These are phyloP conservation scores for Gonapodya sp. DNA, from an alignment of 192 early-diverging fungal genomes.

Conservation along the genomic window DNA sequence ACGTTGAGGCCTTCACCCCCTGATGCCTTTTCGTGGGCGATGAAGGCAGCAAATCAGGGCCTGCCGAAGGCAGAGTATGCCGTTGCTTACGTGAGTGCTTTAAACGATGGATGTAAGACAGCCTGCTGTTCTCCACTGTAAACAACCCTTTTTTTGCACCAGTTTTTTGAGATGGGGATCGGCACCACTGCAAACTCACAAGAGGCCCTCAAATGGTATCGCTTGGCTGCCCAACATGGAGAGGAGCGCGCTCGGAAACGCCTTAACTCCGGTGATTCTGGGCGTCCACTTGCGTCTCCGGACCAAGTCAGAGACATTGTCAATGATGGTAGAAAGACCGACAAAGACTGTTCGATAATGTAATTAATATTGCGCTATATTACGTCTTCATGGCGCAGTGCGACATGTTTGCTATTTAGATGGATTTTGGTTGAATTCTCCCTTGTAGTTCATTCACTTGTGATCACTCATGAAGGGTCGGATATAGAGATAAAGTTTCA, in stretches of 20 bases:
- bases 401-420: too few species aligned
- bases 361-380: too few species aligned
- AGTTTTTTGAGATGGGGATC: slow-evolving; percentile 16
- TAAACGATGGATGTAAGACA: background rate
- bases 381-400: too few species aligned
- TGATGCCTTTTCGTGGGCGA: slow-evolving; percentile 12
- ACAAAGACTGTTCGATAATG: background rate
- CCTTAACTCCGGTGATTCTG: background rate
- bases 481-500: background rate
- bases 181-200: slow-evolving; percentile 2
- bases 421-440: too few species aligned
- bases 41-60: slow-evolving; percentile 11
- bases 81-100: slow-evolving; percentile 11
- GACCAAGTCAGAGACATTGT: background rate
- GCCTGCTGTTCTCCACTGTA: background rate
- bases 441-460: background rate
- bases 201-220: slow-evolving; percentile 11
- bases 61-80: slow-evolving; percentile 17
- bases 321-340: background rate
- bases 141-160: background rate
- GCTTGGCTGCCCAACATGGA: slow-evolving; percentile 6
- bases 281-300: background rate
- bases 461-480: background rate
- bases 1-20: background rate
- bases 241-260: slow-evolving; percentile 9